Base-by-base conservation (phyloP, 345 rosid species). In the Salix udensis region DNA sequence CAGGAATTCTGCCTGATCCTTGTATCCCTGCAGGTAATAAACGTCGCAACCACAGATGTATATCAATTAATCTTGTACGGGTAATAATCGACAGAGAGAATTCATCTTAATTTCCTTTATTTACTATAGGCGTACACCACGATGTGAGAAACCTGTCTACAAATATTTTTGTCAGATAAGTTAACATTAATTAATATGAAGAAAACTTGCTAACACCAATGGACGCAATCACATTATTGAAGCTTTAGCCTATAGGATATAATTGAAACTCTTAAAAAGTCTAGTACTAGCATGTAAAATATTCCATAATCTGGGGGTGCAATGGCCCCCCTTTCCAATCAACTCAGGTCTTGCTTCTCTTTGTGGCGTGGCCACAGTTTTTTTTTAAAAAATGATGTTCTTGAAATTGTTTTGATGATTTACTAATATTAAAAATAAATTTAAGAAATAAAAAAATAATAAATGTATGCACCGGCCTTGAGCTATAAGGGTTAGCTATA, bases 1-100 rank as follows among this genome's bases (percentile, higher is more conserved):
- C 62, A 89, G 79, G 70, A 83, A 86, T 1, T 87, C 85, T 5
- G 89, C 80, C 80, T 84, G 89, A 55, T 88, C 93, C 65, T 80
- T 79, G 75, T 90, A 95, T 23, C 88, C 81, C 98, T 95, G 85
- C 75, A 81, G 44, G 28, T 26, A 46, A 48, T 50, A 42, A 62
- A 60, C 2, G 28, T 36, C n/a, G 28, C 64, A 65, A 40, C 31
- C 18, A 72, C 62, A 18, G 1, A 10, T n/a, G 21, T 19, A 10
- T 28, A 28, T 24, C 19, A 61, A 44, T 26, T 21, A 67, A 61
- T 7, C 15, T 52, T 60, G 4, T 11, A 55, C 5, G 18, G 18
- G 0, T 11, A 55, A 55, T n/a, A 9, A 58, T 0, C 18, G 1
- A 12, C 15, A 15, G 40, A 65, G 36, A 31, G 23, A 48, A 52